A percentile compares a stretch with the other conserved stretches of the same genome.
Conservation (phyloP, 1,284 basidiomycete species). For the Ganoderma boninense region DNA sequence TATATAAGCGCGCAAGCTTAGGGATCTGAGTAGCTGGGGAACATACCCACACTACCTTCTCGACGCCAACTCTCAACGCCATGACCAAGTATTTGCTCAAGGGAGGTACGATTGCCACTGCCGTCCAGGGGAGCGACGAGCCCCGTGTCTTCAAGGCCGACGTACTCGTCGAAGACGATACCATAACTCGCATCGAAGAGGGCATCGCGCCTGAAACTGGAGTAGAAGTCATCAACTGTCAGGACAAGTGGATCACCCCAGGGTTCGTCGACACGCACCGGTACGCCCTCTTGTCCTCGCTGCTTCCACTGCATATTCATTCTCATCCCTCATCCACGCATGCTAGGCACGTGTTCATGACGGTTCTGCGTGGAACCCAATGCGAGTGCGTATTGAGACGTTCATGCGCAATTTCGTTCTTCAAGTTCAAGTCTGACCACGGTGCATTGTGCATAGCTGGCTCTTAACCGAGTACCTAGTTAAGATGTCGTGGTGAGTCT, state of each 20-base stretch:
- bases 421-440: neutral
- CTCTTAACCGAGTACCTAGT: slow-evolving; percentile 42
- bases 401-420: neutral
- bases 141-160: slow-evolving; percentile 39
- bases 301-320: neutral
- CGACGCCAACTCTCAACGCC: no score
- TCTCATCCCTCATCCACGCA: no score
- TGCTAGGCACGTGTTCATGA: slow-evolving; percentile 43
- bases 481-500: slow-evolving; percentile 40
- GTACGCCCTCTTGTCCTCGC: slow-evolving; percentile 22
- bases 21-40: neutral
- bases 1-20: neutral
- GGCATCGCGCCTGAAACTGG: slow-evolving; percentile 33
- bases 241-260: slow-evolving; percentile 44
- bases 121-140: slow-evolving; percentile 31
- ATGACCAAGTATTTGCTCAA: slow-evolving; percentile 38
- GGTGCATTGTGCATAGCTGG: slow-evolving; percentile 30
- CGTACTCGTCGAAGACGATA: slow-evolving; percentile 39
- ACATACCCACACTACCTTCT: neutral
- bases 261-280: slow-evolving; percentile 45
- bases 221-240: slow-evolving; percentile 40
- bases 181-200: slow-evolving; percentile 37
- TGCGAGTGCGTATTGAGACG: slow-evolving; percentile 37
- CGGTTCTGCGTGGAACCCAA: slow-evolving; percentile 40
- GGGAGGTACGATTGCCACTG: slow-evolving; percentile 41